Conservation (phyloP, 139 green algal species). For the Diplosphaera chodatii region DNA sequence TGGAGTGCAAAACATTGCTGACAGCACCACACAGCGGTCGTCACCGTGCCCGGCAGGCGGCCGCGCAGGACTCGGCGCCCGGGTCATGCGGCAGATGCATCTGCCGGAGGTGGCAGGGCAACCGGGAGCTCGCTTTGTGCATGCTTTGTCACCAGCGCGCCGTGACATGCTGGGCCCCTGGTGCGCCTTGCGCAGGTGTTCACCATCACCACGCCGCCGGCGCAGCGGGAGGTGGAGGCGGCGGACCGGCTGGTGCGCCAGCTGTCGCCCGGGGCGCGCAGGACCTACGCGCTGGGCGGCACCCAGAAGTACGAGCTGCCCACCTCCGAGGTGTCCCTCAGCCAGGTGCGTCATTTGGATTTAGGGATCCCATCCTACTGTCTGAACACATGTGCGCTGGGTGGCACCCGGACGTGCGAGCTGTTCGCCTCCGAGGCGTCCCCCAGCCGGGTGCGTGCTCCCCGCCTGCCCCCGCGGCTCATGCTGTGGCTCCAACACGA, state of each 20-base stretch:
- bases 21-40: too few relatives aligned
- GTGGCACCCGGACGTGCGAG: constrained; percentile 69
- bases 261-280: constrained; percentile 39
- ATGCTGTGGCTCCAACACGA: too few relatives aligned
- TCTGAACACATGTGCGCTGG: constrained; percentile 75
- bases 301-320: constrained; percentile 76
- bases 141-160: too few relatives aligned
- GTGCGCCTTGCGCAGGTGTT: constrained; percentile 45
- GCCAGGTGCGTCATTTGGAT: constrained; percentile 3
- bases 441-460: constrained; percentile 14
- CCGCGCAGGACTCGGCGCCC: too few relatives aligned
- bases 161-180: too few relatives aligned
- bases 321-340: constrained; percentile 29
- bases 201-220: constrained; percentile 61
- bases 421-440: constrained; percentile 44
- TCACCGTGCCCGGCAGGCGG: too few relatives aligned
- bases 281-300: constrained; percentile 67
- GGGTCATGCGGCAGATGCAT: too few relatives aligned
- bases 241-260: constrained; percentile 36
- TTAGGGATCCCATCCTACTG: too few relatives aligned
- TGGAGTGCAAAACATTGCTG: too few relatives aligned
- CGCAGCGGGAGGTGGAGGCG: constrained; percentile 29
- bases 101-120: too few relatives aligned
- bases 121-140: too few relatives aligned
- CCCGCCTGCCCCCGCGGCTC: too few relatives aligned